Percentiles rank a stretch among this genome's conserved stretches.
Conservation (phyloP, 179 eudicot genomes). For the Silene noctiflora region DNA sequence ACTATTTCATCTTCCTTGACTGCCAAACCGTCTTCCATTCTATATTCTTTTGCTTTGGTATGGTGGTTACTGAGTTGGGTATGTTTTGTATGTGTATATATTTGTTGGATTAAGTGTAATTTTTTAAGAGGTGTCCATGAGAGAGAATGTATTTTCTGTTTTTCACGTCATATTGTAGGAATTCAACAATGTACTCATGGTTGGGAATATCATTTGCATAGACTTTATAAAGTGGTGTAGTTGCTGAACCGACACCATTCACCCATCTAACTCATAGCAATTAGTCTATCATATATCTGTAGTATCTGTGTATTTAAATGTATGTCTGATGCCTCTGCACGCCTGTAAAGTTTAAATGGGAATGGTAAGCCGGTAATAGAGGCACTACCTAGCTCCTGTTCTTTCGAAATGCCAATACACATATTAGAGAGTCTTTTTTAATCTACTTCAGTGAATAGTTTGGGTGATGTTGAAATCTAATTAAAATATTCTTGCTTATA, state of each 20-base stretch:
- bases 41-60: background rate
- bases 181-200: background rate
- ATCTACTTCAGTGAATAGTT: background rate
- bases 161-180: background rate
- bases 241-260: background rate
- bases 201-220: background rate
- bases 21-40: background rate
- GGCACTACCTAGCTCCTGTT: background rate
- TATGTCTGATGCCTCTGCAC: background rate
- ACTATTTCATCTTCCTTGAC: background rate
- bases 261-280: background rate
- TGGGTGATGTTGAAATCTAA: background rate
- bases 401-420: background rate
- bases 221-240: background rate
- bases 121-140: background rate
- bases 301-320: background rate
- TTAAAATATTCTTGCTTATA: background rate
- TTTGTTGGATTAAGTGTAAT: background rate
- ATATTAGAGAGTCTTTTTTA: background rate
- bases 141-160: background rate
- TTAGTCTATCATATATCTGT: background rate
- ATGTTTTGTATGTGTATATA: conserved; percentile 4
- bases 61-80: background rate
- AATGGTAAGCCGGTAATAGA: background rate
- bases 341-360: background rate